Base-by-base conservation (phyloP, 345 rosid genomes). In the Erucastrum elatum region DNA sequence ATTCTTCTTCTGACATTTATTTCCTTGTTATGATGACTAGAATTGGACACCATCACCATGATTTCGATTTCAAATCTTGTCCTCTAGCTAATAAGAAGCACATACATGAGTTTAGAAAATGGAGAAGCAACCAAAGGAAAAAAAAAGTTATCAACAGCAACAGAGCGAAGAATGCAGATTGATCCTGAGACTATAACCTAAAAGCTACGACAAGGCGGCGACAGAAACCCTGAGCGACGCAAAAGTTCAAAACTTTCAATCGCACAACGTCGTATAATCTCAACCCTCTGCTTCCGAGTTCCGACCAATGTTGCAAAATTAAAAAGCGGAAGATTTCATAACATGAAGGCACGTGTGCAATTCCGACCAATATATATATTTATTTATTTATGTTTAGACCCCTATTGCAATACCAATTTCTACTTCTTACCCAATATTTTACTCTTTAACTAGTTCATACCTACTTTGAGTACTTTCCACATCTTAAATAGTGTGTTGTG, bases 1-100 rank as follows among this genome's bases (percentile, higher is more conserved):
- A 95, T 88, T 76, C 88, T 87, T 84, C 87, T 86, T 80, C 99
- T 87, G 71, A 89, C 83, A 59, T 84, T 44, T 17, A 92, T 86
- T 85, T 93, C 98, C 85, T 78, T 91, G 79, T 72, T 81, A 27
- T 87, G 89, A 67, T 89, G 88, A 53, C 79, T 90, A 65, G 81
- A 80, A 74, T 86, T 82, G 12, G 86, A 64, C 37, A 86, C 84
- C 72, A 87, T 85, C 90, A 89, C 83, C 83, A 81, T 81, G 64
- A 34, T 49, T 65, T 58, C 73, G 41, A 33, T 66, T 37, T 62
- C 66, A 39, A 68, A 53, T 63, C 75, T 27, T 64, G 10, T 30
- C 66, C 41, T 69, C 41, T 29, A 69, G 11, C 71, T 53, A 70
- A 41, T 53, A 70, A 41, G 3, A 75, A 34, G 51, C 4, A 26